Conservation (phyloP, 108 stramenopile species). For the Mayamaea pseudoterrestris region DNA sequence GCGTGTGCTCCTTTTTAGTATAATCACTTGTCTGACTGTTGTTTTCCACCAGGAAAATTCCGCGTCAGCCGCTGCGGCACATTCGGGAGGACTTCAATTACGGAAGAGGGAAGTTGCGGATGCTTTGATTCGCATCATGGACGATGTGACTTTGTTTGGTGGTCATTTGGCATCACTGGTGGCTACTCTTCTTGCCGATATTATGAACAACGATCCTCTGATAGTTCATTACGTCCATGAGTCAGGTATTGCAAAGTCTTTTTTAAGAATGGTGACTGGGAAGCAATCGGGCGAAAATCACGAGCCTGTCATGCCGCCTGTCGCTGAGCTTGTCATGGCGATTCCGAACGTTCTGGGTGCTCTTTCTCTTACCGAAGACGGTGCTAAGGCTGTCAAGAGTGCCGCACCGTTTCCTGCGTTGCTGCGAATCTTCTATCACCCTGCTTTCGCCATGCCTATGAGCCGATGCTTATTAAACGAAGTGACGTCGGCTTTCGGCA, state of each 20-base stretch:
- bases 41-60: conserved; percentile 71
- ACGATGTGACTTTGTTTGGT: conserved; percentile 53
- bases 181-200: conserved; percentile 61
- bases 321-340: conserved; percentile 82
- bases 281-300: conserved; percentile 5
- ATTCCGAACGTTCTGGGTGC: conserved; percentile 82
- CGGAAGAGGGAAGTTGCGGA: conserved; percentile 45
- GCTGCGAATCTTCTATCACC: conserved; percentile 58
- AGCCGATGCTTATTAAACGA: conserved; percentile 79
- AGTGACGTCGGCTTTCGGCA: conserved; percentile 74
- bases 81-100: conserved; percentile 34
- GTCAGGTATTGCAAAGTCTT: conserved; percentile 62
- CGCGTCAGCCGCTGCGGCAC: conserved; percentile 16
- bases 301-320: conserved; percentile 43
- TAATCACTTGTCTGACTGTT: conserved; percentile 68
- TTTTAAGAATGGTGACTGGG: conserved; percentile 42
- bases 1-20: conserved; percentile 63
- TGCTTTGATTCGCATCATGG: conserved; percentile 49
- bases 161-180: conserved; percentile 64
- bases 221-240: conserved; percentile 70
- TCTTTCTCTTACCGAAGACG: conserved; percentile 78
- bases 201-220: conserved; percentile 83
- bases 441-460: conserved; percentile 80
- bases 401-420: conserved; percentile 80
- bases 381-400: conserved; percentile 53